Evolutionary conservation across 495 filamentous ascomycete genomes (phyloP), one percentile per base, ranked within the genome.

Genomic region (Penicillium riverlandense): DNA sequence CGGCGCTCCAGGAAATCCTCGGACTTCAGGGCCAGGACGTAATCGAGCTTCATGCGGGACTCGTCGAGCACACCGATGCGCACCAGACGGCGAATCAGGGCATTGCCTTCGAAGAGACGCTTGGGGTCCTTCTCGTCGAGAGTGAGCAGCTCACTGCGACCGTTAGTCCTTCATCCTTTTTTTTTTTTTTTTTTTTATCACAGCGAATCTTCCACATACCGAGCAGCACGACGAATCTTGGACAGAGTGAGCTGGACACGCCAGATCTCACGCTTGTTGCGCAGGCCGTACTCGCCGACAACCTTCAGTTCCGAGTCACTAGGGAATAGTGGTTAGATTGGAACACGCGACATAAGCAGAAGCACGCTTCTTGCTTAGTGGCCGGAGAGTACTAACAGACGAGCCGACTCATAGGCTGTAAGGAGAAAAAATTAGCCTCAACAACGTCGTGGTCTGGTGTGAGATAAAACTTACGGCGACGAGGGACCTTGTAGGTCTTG

Each of bases 11-110:
- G 80, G 84, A 98, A 98, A 70, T 98, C 92, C 72, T 98, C 94
- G 61, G 86, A 83, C 77, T 90, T 90, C 50, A 98, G 85, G 70
- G 92, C 92, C 62, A 98, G 79, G 65, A 98, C 92, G 86, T 98
- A 98, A 94, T 98, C 92, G 78, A 98, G 90, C 86, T 96, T 98
- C 94, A 97, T 98, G 82, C 94, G 92, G 70, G 88, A 86, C 80
- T 98, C 92, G 69, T 98, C 92, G 69, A 98, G 86, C 65, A 98
- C 92, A 87, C 92, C 92, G 66, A 97, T 90, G 71, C 92, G 94
- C 59, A 98, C 94, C 45, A 98, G 89, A 83, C 92, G 92, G 66
- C 92, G 94, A 85, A 98, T 98, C 66, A 98, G 80, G 69, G 92
- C 92, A 74, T 98, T 98, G 71, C 92, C 92, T 80, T 98, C 92